phyloP scores from a whole-genome alignment of 2,329 filamentous ascomycete species.

The Ceratocystis eucalypticola region DNA sequence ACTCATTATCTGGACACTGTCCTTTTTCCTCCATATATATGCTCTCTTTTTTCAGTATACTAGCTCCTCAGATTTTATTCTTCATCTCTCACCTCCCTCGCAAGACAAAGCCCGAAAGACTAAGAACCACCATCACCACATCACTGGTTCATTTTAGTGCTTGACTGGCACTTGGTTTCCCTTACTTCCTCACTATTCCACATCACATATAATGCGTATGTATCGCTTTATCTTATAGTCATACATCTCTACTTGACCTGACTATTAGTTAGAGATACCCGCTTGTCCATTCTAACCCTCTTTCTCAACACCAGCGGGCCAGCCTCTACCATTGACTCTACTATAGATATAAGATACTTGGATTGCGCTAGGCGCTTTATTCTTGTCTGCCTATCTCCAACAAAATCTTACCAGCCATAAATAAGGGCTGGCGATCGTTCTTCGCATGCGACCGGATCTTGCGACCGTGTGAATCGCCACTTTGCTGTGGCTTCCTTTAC shows the following conservation, averaged over 20 bases:
- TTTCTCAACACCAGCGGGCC: not conserved
- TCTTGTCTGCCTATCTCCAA: not conserved
- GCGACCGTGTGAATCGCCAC: not conserved
- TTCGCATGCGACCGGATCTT: not conserved
- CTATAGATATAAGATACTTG: not conserved
- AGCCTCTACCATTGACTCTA: not conserved
- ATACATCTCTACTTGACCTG: not conserved
- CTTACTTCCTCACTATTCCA: not conserved
- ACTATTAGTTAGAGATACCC: not conserved
- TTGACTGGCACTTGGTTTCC: not conserved
- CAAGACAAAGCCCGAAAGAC: not conserved
- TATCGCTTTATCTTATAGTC: not conserved
- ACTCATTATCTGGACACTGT: not conserved
- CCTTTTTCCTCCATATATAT: not conserved
- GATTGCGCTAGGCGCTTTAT: not conserved
- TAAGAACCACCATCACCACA: not conserved
- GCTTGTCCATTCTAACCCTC: not conserved
- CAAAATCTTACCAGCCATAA: not conserved
- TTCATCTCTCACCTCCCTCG: not conserved
- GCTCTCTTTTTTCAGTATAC: not conserved
- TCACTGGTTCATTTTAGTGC: not conserved
- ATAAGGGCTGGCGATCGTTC: not conserved
- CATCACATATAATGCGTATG: slow-evolving; percentile 1
- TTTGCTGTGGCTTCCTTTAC: not conserved
- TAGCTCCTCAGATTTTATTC: not conserved